phyloP scores from a whole-genome alignment of 164 flowering plant genomes.

The Kingdonia uniflora region DNA sequence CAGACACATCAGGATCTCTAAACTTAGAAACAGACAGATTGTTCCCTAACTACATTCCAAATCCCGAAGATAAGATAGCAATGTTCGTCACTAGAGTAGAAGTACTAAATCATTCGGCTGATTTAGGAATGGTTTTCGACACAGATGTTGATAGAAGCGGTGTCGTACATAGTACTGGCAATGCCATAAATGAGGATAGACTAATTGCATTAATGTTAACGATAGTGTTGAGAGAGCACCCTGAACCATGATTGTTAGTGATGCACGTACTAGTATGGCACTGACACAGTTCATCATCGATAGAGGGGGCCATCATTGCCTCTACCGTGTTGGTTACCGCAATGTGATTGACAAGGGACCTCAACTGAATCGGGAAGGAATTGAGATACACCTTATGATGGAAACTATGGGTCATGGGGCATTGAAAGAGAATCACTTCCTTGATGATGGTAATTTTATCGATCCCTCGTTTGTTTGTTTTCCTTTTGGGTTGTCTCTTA shows the following conservation, averaged over 20 bases:
- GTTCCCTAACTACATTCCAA: slow-evolving; percentile 97
- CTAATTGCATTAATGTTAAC: slow-evolving; percentile 88
- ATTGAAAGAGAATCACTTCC: slow-evolving; percentile 74
- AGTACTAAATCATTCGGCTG: slow-evolving; percentile 52
- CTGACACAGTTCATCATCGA: slow-evolving; percentile 52
- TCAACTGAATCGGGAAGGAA: slow-evolving; percentile 64
- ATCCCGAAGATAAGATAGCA: slow-evolving; percentile 87
- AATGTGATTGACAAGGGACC: slow-evolving; percentile 92
- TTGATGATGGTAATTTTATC: slow-evolving; percentile 71
- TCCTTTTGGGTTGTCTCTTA: too few species aligned
- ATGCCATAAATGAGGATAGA: slow-evolving; percentile 76
- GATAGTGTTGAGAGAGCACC: slow-evolving; percentile 70
- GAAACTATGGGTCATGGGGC: slow-evolving; percentile 97
- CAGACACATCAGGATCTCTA: slow-evolving; percentile 80
- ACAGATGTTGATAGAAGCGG: slow-evolving; percentile 97
- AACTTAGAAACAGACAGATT: slow-evolving; percentile 89
- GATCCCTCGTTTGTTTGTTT: too few species aligned
- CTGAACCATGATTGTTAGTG: slow-evolving; percentile 79
- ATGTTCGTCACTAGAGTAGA: slow-evolving; percentile 73
- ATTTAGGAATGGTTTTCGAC: slow-evolving; percentile 86
- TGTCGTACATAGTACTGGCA: slow-evolving; percentile 65
- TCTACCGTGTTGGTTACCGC: slow-evolving; percentile 81
- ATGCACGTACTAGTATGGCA: slow-evolving; percentile 79
- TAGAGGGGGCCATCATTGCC: slow-evolving; percentile 77
- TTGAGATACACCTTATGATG: slow-evolving; percentile 92